Evolutionary conservation across 139 green algal species (phyloP).

Genomic region (Eudorina sp.): DNA sequence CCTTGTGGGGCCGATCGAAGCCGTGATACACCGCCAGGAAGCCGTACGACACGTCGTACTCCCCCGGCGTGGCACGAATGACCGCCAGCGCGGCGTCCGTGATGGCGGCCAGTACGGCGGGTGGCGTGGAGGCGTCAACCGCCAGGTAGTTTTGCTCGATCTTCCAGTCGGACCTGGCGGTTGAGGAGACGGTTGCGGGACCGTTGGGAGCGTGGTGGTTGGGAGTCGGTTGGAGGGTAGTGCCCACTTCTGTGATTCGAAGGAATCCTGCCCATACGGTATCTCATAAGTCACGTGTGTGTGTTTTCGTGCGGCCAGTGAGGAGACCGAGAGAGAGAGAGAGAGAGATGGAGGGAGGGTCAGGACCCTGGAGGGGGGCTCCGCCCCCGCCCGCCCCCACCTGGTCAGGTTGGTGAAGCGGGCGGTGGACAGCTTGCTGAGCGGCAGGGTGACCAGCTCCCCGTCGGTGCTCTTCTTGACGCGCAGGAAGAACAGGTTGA

Average conservation of each 20-base stretch:
- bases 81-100: conserved; percentile 8
- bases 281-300: no score
- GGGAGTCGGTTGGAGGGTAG: no score
- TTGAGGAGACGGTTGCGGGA: neutral
- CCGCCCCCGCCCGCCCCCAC: neutral
- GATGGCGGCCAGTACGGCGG: neutral
- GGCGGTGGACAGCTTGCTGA: neutral
- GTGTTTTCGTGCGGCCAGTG: no score
- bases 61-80: neutral
- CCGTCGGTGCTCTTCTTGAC: conserved; percentile 48
- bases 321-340: no score
- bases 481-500: conserved; percentile 48
- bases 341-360: no score
- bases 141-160: conserved; percentile 52
- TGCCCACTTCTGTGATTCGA: no score
- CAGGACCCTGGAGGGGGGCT: no score
- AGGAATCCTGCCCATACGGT: no score
- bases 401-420: conserved; percentile 51
- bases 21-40: conserved; percentile 42
- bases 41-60: conserved; percentile 51
- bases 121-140: conserved; percentile 30
- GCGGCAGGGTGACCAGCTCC: conserved; percentile 47
- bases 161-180: conserved; percentile 46
- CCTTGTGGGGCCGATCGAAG: conserved; percentile 46
- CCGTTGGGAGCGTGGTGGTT: neutral